phyloP scores from a whole-genome alignment of 2,329 filamentous ascomycete species.

The Delphinella strobiligena region DNA sequence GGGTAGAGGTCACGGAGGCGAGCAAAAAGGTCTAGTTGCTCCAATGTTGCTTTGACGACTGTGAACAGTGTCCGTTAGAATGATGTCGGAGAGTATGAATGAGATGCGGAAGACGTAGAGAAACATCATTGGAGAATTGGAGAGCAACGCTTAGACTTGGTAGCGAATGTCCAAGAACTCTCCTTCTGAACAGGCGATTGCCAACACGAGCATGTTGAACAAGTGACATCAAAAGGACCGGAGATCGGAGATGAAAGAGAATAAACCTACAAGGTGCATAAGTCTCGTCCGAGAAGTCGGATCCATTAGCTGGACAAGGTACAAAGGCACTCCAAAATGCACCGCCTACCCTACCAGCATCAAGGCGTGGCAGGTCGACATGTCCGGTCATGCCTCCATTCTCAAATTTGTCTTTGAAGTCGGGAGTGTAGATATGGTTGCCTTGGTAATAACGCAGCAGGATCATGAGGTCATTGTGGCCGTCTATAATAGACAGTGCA shows the following conservation, averaged over 20 bases:
- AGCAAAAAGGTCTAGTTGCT: conserved; percentile 63
- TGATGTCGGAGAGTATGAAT: background rate
- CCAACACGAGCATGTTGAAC: too few relatives aligned
- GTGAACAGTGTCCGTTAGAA: conserved; percentile 1
- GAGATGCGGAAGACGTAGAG: too few relatives aligned
- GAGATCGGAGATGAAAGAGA: background rate
- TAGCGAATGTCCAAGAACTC: too few relatives aligned
- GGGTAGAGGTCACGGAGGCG: conserved; percentile 54
- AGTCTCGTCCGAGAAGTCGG: conserved; percentile 61
- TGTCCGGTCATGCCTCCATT: conserved; percentile 57
- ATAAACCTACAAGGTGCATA: conserved; percentile 50
- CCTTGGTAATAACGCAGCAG: conserved; percentile 52
- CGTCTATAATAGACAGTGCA: conserved; percentile 44
- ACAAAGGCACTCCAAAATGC: conserved; percentile 90
- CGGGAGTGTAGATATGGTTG: conserved; percentile 65
- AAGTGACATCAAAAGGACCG: too few relatives aligned
- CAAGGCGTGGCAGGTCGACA: conserved; percentile 67
- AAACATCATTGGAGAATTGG: too few relatives aligned
- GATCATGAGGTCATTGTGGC: conserved; percentile 80
- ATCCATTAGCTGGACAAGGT: conserved; percentile 59
- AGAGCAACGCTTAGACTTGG: too few relatives aligned
- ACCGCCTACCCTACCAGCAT: conserved; percentile 61
- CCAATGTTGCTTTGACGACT: conserved; percentile 55
- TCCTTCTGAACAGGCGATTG: too few relatives aligned
- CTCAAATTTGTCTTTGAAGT: conserved; percentile 65